Base-by-base conservation (phyloP, 2,329 filamentous ascomycete genomes). In the Xylaria multiplex region DNA sequence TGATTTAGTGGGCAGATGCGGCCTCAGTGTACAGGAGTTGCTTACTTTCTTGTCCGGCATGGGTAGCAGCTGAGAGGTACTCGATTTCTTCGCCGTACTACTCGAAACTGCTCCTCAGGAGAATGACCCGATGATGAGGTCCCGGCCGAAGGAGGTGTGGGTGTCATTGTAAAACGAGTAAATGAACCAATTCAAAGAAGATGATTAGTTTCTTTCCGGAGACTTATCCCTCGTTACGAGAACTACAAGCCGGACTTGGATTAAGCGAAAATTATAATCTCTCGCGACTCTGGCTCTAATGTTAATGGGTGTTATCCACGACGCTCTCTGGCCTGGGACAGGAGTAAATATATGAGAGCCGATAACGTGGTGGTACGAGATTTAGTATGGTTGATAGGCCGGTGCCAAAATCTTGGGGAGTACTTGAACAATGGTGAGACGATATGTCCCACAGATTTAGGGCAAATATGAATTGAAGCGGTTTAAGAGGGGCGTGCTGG, bases 1-100 rank as follows among this genome's bases (percentile, higher is more conserved):
- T 66, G 69, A 49, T 59, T 27, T 65, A 70, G 68, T 63, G 69
- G 27, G 42, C 24, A 48, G 57, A 66, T 48, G 54, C 50, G 62
- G 55, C 24, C 22, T 59, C 45, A 50, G 69, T 59, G 60, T 59
- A 63, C 19, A 48, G 30, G 46, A 64, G 50, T 49, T 62, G 78
- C 86, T 82, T 82, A 96, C 92, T 98, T 98, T 82, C 94, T 90
- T 74, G 94, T 92, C 76, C 95, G 87, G 79, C 95, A 98, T 37
- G 94, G 93, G 71, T 90, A 92, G 78, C 95, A 98, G 75, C 93
- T 97, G 56, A 98, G 84, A 53, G 95, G 95, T 16, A 97, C 90
- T 66, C 95, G 86, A 76, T 98, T 97, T 77, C 95, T 88, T 82
- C 96, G 97, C 71, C 95, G 90, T 66, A 97, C 92, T 57, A 97